phyloP scores from a whole-genome alignment of 1,284 basidiomycete genomes.

The Caloboletus firmus region DNA sequence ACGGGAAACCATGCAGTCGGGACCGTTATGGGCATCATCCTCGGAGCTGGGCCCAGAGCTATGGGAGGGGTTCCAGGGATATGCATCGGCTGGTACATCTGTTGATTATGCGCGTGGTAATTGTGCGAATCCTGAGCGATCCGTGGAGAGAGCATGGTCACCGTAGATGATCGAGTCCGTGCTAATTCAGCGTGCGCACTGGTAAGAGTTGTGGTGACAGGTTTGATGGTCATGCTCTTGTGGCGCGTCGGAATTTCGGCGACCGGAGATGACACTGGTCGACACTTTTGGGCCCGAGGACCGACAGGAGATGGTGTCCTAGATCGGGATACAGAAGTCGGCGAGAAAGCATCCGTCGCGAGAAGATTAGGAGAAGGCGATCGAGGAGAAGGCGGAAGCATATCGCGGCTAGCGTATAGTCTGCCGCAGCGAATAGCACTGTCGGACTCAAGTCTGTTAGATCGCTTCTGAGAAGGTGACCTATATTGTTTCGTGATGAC shows the following conservation, averaged over 20 bases:
- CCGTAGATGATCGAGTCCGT: conserved; percentile 32
- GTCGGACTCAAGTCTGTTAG: conserved; percentile 15
- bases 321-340: conserved; percentile 35
- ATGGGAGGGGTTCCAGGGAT: conserved; percentile 25
- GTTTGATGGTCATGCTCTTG: conserved; percentile 35
- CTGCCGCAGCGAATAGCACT: conserved; percentile 7
- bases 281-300: conserved; percentile 40
- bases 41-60: conserved; percentile 1
- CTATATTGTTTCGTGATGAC: conserved; percentile 47
- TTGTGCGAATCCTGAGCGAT: conserved; percentile 35
- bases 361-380: conserved; percentile 36
- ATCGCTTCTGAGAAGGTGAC: conserved; percentile 38
- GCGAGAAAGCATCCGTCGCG: conserved; percentile 25
- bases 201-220: conserved; percentile 17
- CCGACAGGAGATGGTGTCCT: conserved; percentile 52
- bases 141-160: conserved; percentile 28
- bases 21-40: conserved; percentile 2
- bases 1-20: conserved; percentile 21
- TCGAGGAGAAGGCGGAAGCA: conserved; percentile 32
- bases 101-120: conserved; percentile 37
- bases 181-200: conserved; percentile 26
- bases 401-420: conserved; percentile 18
- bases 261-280: conserved; percentile 37
- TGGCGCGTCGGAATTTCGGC: conserved; percentile 30
- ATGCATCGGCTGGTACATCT: conserved; percentile 35